Evolutionary conservation across 2,329 filamentous ascomycete genomes (phyloP), one percentile per base, ranked within the genome.

Genomic region (Zymoseptoria crescenta): DNA sequence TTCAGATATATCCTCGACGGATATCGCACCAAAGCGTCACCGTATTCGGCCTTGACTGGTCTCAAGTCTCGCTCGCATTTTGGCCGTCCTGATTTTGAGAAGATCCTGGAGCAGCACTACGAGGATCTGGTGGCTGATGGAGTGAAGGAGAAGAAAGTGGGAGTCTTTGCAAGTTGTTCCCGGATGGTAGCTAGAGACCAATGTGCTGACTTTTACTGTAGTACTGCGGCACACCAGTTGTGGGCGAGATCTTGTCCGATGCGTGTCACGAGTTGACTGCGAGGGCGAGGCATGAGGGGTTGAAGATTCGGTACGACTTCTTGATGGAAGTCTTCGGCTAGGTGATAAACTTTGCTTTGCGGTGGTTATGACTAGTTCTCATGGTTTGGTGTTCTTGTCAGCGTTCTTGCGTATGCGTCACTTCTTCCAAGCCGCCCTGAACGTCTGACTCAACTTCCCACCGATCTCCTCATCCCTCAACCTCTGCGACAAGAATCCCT

Each of bases 401-500:
- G 35, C 35, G 35, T 45, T 45, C 3, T 45, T 45, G 35, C 35
- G 13, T 24, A 24, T n/a, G n/a, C 35, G 16, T 41, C 35, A 45
- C 45, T 58, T 77, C 65, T 84, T 80, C 87, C 88, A 94, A 50
- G 87, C 87, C 51, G 77, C 77, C 74, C 82, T 87, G 70, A 96
- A 96, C 21, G 88, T 72, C 4, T 73, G 77, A 41, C 82, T 81
- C 68, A 93, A 73, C 67, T 85, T 82, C 65, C 83, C 83, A 0
- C 87, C 89, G 69, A 83, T 80, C 2, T 71, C 72, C 55, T 80
- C 85, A 71, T 95, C 88, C 74, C 87, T 85, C 67, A 96, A 75
- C 72, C 90, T 83, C 77, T 92, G 88, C 69, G 85, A 76, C 72
- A 99, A 72, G 74, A 93, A 97, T 0, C 83, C 88, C 70, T 85